Percentiles rank a stretch among this genome's conserved stretches.
These are phyloP conservation scores for Chlorella ohadii DNA, from an alignment of 139 green algal genomes.

Conservation along the genomic window DNA sequence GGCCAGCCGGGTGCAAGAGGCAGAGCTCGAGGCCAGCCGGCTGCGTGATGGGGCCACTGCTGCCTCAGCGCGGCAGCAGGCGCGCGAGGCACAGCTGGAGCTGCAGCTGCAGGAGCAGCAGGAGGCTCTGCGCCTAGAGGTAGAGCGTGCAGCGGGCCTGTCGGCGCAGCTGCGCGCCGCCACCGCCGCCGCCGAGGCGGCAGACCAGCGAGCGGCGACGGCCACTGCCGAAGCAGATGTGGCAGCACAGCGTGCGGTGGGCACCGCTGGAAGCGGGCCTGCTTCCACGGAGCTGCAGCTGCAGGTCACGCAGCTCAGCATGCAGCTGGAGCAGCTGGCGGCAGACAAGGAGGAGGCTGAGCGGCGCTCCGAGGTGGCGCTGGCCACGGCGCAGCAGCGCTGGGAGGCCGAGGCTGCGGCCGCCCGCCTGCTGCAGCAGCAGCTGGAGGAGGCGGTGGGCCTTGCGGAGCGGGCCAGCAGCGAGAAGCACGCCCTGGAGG, in stretches of 20 bases:
- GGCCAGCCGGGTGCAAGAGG: conserved; percentile 5
- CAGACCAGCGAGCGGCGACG: not conserved
- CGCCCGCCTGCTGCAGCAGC: conserved; percentile 27
- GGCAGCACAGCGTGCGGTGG: not conserved
- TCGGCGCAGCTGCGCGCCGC: conserved; percentile 17
- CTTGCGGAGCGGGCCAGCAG: not conserved
- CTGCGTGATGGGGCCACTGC: not conserved
- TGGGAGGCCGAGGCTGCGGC: conserved; percentile 11
- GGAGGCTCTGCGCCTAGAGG: conserved; percentile 17
- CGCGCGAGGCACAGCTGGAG: conserved; percentile 38
- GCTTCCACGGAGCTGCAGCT: conserved; percentile 28
- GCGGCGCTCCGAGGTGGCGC: not conserved
- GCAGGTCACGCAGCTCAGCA: conserved; percentile 21
- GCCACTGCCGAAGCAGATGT: not conserved
- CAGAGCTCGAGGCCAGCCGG: not conserved
- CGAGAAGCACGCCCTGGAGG: conserved; percentile 8
- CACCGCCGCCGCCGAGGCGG: conserved; percentile 1
- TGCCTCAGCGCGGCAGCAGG: conserved; percentile 9
- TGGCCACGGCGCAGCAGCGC: conserved; percentile 21
- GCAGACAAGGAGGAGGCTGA: conserved; percentile 19
- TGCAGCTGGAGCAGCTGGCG: conserved; percentile 20
- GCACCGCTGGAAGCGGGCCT: not conserved
- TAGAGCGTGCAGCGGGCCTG: conserved; percentile 30
- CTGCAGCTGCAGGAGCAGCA: conserved; percentile 33
- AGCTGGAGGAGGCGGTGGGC: conserved; percentile 18